Base-by-base conservation (phyloP, 1,139 yeast genomes). In the Kluyveromyces sp. region DNA sequence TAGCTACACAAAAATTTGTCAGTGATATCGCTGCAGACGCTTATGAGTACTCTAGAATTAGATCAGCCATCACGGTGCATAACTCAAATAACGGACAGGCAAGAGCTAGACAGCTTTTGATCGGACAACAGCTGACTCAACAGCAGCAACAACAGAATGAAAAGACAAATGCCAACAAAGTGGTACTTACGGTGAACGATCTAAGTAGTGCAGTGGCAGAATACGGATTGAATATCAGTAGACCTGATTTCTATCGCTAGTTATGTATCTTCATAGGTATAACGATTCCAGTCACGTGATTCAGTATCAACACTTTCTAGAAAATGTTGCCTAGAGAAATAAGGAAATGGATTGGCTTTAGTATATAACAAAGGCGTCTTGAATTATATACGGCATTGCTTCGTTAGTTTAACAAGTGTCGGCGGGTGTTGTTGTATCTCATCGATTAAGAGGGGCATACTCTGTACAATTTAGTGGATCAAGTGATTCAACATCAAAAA, bases 21-120 rank as follows among this genome's bases (percentile, higher is more conserved):
- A 80, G 92, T 48, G 98, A 92, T 61, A 82, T 94, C 33, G 96
- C 98, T 1, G 88, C 89, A 17, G 97, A 94, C 63, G 97, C 98
- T 0, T 92, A 87, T 62, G 98, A 94, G 60, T 89, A 87, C 61
- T 83, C 95, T 9, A 71, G 97, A 49, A 92, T 94, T 54, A 74
- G 97, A 48, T 85, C 89, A 19, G 74, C 88, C 8, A 77, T 87
- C 4, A 81, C 95, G 0, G 94, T 86, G 17, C 83, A 86, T 55
- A 81, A 83, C 54, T 80, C 94, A 1, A 74, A 86, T 36, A 87
- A 87, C 58, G 95, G 95, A 3, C 95, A 86, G 60, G 83, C 81
- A 0, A 70, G 95, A 53, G 94, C 96, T 0, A 75, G 87, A 52
- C 89, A 45, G 69, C 80, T 58, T 70, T 78, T 60, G 87, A 82